Evolutionary conservation across 2,329 filamentous ascomycete species (phyloP).

Genomic region (Aspergillus spinulosporus): DNA sequence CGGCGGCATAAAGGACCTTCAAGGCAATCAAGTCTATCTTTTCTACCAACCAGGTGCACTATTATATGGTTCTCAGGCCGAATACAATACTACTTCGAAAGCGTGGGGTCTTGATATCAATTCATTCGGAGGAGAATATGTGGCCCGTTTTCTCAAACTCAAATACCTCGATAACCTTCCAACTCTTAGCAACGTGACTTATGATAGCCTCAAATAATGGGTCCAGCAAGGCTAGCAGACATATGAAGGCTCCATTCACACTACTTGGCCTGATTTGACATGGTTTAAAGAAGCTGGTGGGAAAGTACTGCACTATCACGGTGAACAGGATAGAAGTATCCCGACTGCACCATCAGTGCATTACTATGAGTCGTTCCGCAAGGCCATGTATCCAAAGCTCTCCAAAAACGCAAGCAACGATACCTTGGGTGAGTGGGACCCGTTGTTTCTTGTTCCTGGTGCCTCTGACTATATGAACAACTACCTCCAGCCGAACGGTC

Average conservation of each 20-base stretch:
- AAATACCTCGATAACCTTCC: slow-evolving; percentile 39
- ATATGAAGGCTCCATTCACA: slow-evolving; percentile 55
- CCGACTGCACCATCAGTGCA: slow-evolving; percentile 56
- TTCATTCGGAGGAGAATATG: slow-evolving; percentile 42
- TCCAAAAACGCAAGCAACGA: slow-evolving; percentile 41
- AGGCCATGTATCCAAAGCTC: slow-evolving; percentile 50
- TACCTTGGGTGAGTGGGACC: slow-evolving; percentile 55
- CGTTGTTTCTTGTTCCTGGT: slow-evolving; percentile 56
- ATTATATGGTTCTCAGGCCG: slow-evolving; percentile 28
- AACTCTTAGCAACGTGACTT: slow-evolving; percentile 51
- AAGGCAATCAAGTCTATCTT: slow-evolving; percentile 46
- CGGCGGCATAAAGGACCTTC: slow-evolving; percentile 43
- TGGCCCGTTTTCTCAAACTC: slow-evolving; percentile 31
- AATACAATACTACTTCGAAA: slow-evolving; percentile 26
- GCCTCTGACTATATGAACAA: slow-evolving; percentile 54
- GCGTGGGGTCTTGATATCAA: slow-evolving; percentile 33
- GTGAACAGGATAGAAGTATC: slow-evolving; percentile 56
- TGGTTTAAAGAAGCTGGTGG: slow-evolving; percentile 52
- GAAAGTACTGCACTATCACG: slow-evolving; percentile 60
- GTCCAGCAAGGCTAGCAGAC: slow-evolving; percentile 51
- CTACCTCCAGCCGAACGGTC: slow-evolving; percentile 43
- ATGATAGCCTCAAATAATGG: slow-evolving; percentile 57
- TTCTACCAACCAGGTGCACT: slow-evolving; percentile 30
- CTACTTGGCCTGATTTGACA: slow-evolving; percentile 55
- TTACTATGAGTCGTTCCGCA: slow-evolving; percentile 57